Conservation (phyloP, 2,329 filamentous ascomycete genomes). For the Hyphodiscus sp. region DNA sequence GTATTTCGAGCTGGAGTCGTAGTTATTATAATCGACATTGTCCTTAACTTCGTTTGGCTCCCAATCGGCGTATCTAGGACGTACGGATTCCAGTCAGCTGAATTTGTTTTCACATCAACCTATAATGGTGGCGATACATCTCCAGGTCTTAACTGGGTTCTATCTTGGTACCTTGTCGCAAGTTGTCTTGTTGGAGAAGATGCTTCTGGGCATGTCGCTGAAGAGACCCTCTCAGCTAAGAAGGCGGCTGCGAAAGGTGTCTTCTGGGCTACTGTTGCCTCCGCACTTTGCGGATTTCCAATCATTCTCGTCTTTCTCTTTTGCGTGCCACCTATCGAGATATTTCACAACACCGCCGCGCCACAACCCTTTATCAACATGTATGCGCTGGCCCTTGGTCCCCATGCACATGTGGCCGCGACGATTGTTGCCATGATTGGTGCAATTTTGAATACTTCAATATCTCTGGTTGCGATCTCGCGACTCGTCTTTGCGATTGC, state of each 20-base stretch:
- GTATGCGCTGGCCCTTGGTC: constrained; percentile 10
- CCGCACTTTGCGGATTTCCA: constrained; percentile 8
- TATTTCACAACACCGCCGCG: constrained; percentile 6
- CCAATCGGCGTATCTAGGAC: constrained; percentile 10
- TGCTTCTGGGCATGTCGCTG: constrained; percentile 13
- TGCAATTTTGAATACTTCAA: constrained; percentile 7
- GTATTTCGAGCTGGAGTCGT: constrained; percentile 11
- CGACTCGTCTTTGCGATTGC: constrained; percentile 14
- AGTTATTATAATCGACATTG: constrained; percentile 8
- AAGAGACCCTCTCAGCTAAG: constrained; percentile 11
- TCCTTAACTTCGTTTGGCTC: constrained; percentile 14
- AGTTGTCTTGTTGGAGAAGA: constrained; percentile 12
- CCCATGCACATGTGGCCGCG: constrained; percentile 8
- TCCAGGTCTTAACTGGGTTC: constrained; percentile 12
- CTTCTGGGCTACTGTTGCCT: constrained; percentile 13
- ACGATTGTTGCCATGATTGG: constrained; percentile 10
- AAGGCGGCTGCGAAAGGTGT: constrained; percentile 12
- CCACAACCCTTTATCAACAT: constrained; percentile 13
- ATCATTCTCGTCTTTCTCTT: constrained; percentile 12
- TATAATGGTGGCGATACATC: constrained; percentile 11
- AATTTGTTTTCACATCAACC: constrained; percentile 11
- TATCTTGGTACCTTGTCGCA: constrained; percentile 11
- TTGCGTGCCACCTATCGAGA: constrained; percentile 11
- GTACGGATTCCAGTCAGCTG: constrained; percentile 11
- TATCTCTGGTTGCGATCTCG: constrained; percentile 12